Evolutionary conservation across 2,329 filamentous ascomycete genomes (phyloP).

Genomic region (Davidsoniella australis): DNA sequence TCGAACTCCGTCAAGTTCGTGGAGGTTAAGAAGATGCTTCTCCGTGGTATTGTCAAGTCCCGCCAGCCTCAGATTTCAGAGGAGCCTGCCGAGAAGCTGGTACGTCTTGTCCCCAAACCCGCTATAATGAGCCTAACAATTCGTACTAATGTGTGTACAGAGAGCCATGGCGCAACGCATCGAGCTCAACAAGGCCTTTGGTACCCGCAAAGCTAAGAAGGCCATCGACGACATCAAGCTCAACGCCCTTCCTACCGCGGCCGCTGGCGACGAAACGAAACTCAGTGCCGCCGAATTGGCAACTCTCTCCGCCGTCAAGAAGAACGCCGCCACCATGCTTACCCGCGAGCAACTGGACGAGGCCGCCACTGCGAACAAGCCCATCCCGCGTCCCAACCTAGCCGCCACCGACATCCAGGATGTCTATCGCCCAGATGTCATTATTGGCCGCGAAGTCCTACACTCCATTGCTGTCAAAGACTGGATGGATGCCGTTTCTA

Average conservation of each 20-base stretch:
- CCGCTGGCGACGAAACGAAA: slow-evolving; percentile 26
- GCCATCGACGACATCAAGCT: slow-evolving; percentile 50
- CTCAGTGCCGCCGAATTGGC: slow-evolving; percentile 38
- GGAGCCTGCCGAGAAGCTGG: slow-evolving; percentile 23
- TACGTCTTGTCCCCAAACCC: slow-evolving; percentile 1
- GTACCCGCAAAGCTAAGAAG: slow-evolving; percentile 74
- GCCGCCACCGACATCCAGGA: slow-evolving; percentile 50
- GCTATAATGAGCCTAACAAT: not conserved
- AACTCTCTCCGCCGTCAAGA: slow-evolving; percentile 46
- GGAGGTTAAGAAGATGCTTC: slow-evolving; percentile 46
- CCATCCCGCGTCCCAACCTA: slow-evolving; percentile 53
- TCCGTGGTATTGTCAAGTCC: slow-evolving; percentile 38
- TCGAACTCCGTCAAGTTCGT: slow-evolving; percentile 43
- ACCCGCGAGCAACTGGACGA: slow-evolving; percentile 48
- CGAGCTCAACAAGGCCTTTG: slow-evolving; percentile 60
- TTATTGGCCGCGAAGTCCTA: slow-evolving; percentile 53
- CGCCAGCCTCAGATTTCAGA: slow-evolving; percentile 29
- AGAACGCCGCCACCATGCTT: slow-evolving; percentile 47
- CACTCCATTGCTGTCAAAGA: slow-evolving; percentile 51
- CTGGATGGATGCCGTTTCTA: slow-evolving; percentile 53
- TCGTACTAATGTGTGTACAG: slow-evolving; percentile 22
- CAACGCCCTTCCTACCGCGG: slow-evolving; percentile 46
- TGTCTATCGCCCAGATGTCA: slow-evolving; percentile 49
- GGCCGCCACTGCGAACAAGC: slow-evolving; percentile 49
- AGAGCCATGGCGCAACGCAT: slow-evolving; percentile 44